These are phyloP conservation scores for Hypoxylon trugodes DNA, from an alignment of 495 filamentous ascomycete species.

Conservation along the genomic window DNA sequence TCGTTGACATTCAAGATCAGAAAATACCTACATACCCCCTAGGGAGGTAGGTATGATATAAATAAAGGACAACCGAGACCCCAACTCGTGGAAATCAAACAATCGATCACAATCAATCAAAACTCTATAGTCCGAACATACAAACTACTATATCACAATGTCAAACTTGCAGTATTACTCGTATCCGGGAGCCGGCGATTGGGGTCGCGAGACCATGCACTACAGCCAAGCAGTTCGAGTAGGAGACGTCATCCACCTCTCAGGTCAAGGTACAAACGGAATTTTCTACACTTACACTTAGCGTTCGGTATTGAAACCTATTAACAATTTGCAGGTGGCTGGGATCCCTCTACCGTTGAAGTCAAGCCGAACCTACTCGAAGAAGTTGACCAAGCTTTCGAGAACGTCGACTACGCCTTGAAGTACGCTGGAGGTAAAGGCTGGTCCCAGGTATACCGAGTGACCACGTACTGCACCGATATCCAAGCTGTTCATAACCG, in stretches of 20 bases:
- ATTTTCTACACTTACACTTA: background rate
- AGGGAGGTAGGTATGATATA: no score
- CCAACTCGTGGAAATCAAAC: no score
- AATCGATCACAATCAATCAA: no score
- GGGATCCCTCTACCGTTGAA: slow-evolving; percentile 53
- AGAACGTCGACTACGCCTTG: slow-evolving; percentile 59
- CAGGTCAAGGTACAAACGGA: background rate
- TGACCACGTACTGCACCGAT: slow-evolving; percentile 57
- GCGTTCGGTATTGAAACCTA: background rate
- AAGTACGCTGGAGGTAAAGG: slow-evolving; percentile 62
- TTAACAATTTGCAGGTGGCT: slow-evolving; percentile 53
- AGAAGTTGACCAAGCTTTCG: slow-evolving; percentile 64
- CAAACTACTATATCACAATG: no score
- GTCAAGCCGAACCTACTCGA: slow-evolving; percentile 52
- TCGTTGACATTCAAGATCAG: no score
- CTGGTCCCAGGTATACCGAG: slow-evolving; percentile 64
- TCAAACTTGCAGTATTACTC: background rate
- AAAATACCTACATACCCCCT: no score
- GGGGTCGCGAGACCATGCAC: background rate
- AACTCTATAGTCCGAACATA: no score
- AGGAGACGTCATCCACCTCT: background rate
- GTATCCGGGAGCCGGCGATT: background rate
- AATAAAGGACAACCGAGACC: no score
- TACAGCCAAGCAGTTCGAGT: background rate
- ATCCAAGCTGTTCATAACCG: slow-evolving; percentile 51